A percentile compares a stretch with the other conserved stretches of the same genome.
Evolutionary conservation across 108 stramenopile genomes (phyloP).

Genomic region (Pseudonitzschia pungens): DNA sequence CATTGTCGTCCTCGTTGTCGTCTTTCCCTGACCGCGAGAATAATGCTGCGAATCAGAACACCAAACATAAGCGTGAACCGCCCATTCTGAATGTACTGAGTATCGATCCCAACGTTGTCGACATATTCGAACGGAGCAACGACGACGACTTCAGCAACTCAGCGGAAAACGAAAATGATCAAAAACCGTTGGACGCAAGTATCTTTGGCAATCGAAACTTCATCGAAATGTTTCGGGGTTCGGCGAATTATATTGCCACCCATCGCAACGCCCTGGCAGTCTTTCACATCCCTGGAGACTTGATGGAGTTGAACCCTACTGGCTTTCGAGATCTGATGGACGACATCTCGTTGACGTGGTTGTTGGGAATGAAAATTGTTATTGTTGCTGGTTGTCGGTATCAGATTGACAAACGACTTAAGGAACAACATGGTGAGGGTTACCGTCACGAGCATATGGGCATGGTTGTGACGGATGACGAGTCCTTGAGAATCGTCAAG

Average conservation of each 20-base stretch:
- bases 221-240: slow-evolving; percentile 91
- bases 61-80: background rate
- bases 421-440: slow-evolving; percentile 17
- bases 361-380: slow-evolving; percentile 91
- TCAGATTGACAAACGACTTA: slow-evolving; percentile 72
- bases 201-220: slow-evolving; percentile 45
- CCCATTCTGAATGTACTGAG: slow-evolving; percentile 9
- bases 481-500: slow-evolving; percentile 82
- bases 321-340: slow-evolving; percentile 85
- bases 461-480: slow-evolving; percentile 82
- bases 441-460: slow-evolving; percentile 50
- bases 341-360: slow-evolving; percentile 89
- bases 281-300: slow-evolving; percentile 90
- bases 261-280: slow-evolving; percentile 89
- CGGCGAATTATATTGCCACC: slow-evolving; percentile 93
- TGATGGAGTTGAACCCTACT: slow-evolving; percentile 42
- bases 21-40: background rate
- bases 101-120: slow-evolving; percentile 19
- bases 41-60: background rate
- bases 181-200: background rate
- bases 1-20: background rate
- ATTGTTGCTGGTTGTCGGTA: slow-evolving; percentile 71
- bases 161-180: background rate
- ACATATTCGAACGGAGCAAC: slow-evolving; percentile 1
- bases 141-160: background rate